These are phyloP conservation scores for Fraxinus latifolia DNA, from an alignment of 305 asterid genomes.

Conservation along the genomic window DNA sequence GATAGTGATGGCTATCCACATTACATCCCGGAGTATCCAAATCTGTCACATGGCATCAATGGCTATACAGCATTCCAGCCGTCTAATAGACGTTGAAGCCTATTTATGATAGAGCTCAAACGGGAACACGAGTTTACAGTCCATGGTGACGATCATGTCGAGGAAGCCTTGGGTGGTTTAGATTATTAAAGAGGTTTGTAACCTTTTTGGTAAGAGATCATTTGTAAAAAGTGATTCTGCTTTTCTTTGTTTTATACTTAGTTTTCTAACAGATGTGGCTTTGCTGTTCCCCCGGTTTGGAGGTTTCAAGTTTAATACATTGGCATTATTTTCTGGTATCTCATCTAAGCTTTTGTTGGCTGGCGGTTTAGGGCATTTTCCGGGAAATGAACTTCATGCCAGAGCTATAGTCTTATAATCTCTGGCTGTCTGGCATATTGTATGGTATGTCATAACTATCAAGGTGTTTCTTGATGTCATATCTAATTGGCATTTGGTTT, in stretches of 20 bases:
- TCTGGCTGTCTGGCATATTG: not conserved
- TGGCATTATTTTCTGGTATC: not conserved
- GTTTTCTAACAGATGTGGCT: constrained; percentile 5
- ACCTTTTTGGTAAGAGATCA: not conserved
- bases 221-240: constrained; percentile 25
- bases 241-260: not conserved
- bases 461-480: not conserved
- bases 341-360: not conserved
- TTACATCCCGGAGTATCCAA: constrained; percentile 55
- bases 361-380: not conserved
- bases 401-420: not conserved
- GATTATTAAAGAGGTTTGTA: constrained; percentile 4
- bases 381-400: not conserved
- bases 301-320: constrained; percentile 9
- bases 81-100: constrained; percentile 43
- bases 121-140: not conserved
- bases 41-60: constrained; percentile 48
- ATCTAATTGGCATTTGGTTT: not conserved
- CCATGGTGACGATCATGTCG: not conserved
- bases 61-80: constrained; percentile 69
- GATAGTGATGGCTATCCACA: constrained; percentile 50
- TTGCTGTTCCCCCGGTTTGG: not conserved
- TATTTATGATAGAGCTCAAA: not conserved
- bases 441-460: not conserved
- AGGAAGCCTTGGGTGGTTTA: not conserved